These are phyloP conservation scores for Zizania latifolia DNA, from an alignment of 176 grass and related monocot species.

Conservation along the genomic window DNA sequence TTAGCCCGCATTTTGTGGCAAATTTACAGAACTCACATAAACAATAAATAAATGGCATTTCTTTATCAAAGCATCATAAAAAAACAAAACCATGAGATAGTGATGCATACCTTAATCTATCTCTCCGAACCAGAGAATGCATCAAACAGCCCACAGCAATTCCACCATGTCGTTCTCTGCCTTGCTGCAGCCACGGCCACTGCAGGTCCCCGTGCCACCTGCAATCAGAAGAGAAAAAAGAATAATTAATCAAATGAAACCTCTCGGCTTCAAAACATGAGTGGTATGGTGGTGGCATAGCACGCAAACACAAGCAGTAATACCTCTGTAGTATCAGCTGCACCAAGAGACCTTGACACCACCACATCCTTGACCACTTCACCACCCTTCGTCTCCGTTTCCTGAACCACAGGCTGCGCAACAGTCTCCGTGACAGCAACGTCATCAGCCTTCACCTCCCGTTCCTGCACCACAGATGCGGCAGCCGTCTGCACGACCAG, in stretches of 20 bases:
- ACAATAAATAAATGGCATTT: not conserved
- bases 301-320: not conserved
- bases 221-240: constrained; percentile 14
- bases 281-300: not conserved
- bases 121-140: constrained; percentile 46
- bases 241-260: constrained; percentile 29
- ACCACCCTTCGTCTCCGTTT: constrained; percentile 21
- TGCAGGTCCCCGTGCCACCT: constrained; percentile 34
- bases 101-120: constrained; percentile 48
- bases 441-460: constrained; percentile 12
- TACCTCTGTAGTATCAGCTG: constrained; percentile 36
- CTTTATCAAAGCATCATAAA: not conserved
- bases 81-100: not conserved
- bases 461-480: constrained; percentile 17
- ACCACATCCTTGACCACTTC: constrained; percentile 8
- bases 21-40: not conserved
- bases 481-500: not conserved
- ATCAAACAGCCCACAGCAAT: constrained; percentile 77
- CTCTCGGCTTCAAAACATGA: not conserved
- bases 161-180: constrained; percentile 66
- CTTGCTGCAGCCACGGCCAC: constrained; percentile 17
- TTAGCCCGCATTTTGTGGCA: not conserved
- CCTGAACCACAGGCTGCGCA: not conserved
- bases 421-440: constrained; percentile 20
- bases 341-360: constrained; percentile 24